Evolutionary conservation across 2,329 filamentous ascomycete species (phyloP).

Genomic region (Coccinonectria pachysandricola): DNA sequence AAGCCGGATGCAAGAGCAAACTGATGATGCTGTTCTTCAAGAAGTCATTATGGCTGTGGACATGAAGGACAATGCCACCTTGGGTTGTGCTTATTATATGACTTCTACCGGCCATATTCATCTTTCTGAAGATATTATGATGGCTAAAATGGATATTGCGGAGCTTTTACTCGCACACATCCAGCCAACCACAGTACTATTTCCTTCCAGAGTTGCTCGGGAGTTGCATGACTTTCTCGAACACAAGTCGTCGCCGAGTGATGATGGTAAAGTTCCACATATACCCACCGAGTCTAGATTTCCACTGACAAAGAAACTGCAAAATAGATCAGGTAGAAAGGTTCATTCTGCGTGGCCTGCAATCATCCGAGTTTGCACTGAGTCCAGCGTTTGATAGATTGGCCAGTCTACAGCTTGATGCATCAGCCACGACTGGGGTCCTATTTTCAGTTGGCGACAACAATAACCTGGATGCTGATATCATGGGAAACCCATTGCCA

Average conservation of each 20-base stretch:
- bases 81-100: conserved; percentile 80
- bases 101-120: conserved; percentile 59
- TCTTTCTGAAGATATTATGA: conserved; percentile 65
- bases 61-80: conserved; percentile 54
- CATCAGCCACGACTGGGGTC: conserved; percentile 6
- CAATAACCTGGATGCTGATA: conserved; percentile 3
- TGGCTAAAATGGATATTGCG: conserved; percentile 58
- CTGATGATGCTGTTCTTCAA: too few species aligned
- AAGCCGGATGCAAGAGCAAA: too few species aligned
- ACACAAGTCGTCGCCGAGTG: conserved; percentile 6
- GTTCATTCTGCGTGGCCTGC: conserved; percentile 51
- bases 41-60: conserved; percentile 77
- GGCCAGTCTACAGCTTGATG: conserved; percentile 27
- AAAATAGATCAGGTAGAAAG: too few species aligned
- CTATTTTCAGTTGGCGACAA: conserved; percentile 11
- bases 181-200: conserved; percentile 45
- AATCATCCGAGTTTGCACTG: conserved; percentile 62
- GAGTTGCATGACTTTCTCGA: conserved; percentile 24
- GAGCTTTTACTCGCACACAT: conserved; percentile 47
- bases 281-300: too few species aligned
- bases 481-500: too few species aligned
- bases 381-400: conserved; percentile 58
- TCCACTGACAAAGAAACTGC: too few species aligned
- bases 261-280: too few species aligned
- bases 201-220: conserved; percentile 37